phyloP scores from a whole-genome alignment of 345 rosid species.

The Dipteronia sinensis region DNA sequence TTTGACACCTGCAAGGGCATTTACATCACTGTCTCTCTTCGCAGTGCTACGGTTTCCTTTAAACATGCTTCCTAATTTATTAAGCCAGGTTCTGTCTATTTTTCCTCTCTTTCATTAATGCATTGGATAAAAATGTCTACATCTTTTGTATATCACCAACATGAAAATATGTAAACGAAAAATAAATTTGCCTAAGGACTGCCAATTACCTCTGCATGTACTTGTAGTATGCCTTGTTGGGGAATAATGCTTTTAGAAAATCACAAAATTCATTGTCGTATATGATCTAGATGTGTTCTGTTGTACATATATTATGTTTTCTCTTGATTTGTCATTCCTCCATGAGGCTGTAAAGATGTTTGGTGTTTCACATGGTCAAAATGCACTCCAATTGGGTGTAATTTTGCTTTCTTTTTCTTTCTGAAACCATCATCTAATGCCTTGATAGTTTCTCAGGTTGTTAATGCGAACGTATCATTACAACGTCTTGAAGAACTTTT shows the following conservation, averaged over 20 bases:
- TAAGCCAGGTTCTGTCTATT: conserved; percentile 66
- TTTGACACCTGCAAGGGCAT: conserved; percentile 92
- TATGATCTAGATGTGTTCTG: background rate
- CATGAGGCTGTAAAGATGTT: background rate
- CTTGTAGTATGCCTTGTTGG: background rate
- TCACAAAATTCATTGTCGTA: background rate
- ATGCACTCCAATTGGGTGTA: background rate
- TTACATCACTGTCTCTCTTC: conserved; percentile 93
- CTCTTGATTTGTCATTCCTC: background rate
- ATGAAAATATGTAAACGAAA: background rate
- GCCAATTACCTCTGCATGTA: background rate
- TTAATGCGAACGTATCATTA: conserved; percentile 82
- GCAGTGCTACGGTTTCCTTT: conserved; percentile 78
- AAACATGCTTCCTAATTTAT: conserved; percentile 81
- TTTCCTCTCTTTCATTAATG: conserved; percentile 8
- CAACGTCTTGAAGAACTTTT: conserved; percentile 89
- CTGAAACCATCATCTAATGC: conserved; percentile 6
- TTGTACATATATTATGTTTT: background rate
- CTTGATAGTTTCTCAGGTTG: conserved; percentile 56
- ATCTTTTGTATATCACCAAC: background rate
- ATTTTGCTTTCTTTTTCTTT: background rate
- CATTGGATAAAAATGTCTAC: background rate
- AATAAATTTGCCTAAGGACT: background rate
- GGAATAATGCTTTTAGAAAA: background rate
- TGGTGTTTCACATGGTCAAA: background rate